Percentiles rank a stretch among this genome's conserved stretches.
These are phyloP conservation scores for Mortierella claussenii DNA, from an alignment of 192 early-diverging fungal genomes.

Conservation along the genomic window DNA sequence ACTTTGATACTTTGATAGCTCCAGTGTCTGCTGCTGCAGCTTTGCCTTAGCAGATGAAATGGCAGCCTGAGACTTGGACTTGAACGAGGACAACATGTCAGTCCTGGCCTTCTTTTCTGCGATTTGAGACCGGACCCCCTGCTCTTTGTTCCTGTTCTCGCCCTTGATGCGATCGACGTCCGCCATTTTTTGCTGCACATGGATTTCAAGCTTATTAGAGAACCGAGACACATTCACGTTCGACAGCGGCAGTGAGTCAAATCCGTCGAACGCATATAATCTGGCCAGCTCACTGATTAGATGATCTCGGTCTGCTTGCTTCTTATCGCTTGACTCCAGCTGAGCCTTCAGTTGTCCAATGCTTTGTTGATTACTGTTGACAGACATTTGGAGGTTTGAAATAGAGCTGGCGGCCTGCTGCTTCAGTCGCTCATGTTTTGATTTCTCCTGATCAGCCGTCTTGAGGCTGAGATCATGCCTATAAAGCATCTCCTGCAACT, in stretches of 20 bases:
- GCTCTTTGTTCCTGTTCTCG: constrained; percentile 16
- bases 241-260: constrained; percentile 47
- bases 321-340: constrained; percentile 33
- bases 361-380: constrained; percentile 48
- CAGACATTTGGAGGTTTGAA: constrained; percentile 36
- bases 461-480: constrained; percentile 51
- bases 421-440: constrained; percentile 27
- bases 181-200: constrained; percentile 42
- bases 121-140: constrained; percentile 24
- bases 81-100: constrained; percentile 31
- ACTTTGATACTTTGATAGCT: constrained; percentile 22
- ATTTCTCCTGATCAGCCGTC: constrained; percentile 46
- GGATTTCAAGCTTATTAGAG: constrained; percentile 50
- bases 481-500: constrained; percentile 66
- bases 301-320: constrained; percentile 55
- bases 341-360: constrained; percentile 68
- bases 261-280: constrained; percentile 53
- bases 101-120: constrained; percentile 25
- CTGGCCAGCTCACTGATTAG: constrained; percentile 55
- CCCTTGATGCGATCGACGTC: constrained; percentile 31
- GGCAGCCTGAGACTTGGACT: constrained; percentile 12
- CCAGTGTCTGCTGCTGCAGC: constrained; percentile 15
- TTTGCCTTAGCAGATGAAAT: constrained; percentile 34
- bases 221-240: constrained; percentile 58
- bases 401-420: constrained; percentile 32